Percentiles rank a stretch among this genome's conserved stretches.
Conservation (phyloP, 345 rosid genomes). For the Pelargonium nanum region DNA sequence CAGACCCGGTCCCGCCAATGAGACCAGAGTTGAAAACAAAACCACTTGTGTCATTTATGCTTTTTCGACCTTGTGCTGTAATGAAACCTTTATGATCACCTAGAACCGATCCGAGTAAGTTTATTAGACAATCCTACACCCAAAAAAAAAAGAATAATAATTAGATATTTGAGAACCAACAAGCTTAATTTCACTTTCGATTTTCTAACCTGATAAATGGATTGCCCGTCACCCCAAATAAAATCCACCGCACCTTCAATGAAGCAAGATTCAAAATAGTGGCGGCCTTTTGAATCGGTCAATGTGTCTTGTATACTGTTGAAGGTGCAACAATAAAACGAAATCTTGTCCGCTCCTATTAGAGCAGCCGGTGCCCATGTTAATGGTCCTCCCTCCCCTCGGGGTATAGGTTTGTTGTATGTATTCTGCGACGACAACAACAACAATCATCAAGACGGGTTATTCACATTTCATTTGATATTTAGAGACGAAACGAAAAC, state of each 20-base stretch:
- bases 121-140: slow-evolving; percentile 8
- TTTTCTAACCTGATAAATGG: slow-evolving; percentile 29
- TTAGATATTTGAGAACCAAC: too few species aligned
- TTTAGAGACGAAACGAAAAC: too few species aligned
- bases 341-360: slow-evolving; percentile 23
- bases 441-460: too few species aligned
- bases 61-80: slow-evolving; percentile 31
- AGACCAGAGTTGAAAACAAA: slow-evolving; percentile 22
- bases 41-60: slow-evolving; percentile 12
- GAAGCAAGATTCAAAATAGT: slow-evolving; percentile 29
- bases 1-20: slow-evolving; percentile 20
- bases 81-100: slow-evolving; percentile 15
- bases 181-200: too few species aligned
- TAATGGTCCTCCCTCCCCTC: not conserved
- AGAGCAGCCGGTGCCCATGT: slow-evolving; percentile 29
- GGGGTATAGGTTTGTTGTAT: slow-evolving; percentile 7
- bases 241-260: slow-evolving; percentile 41
- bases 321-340: slow-evolving; percentile 29
- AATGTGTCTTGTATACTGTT: slow-evolving; percentile 33
- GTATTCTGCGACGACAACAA: slow-evolving; percentile 26
- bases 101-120: slow-evolving; percentile 3
- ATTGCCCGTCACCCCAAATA: slow-evolving; percentile 41
- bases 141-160: not conserved
- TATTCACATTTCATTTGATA: too few species aligned
- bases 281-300: slow-evolving; percentile 24